These are phyloP conservation scores for Tuber aestivum DNA, from an alignment of 495 filamentous ascomycete genomes.

Conservation along the genomic window DNA sequence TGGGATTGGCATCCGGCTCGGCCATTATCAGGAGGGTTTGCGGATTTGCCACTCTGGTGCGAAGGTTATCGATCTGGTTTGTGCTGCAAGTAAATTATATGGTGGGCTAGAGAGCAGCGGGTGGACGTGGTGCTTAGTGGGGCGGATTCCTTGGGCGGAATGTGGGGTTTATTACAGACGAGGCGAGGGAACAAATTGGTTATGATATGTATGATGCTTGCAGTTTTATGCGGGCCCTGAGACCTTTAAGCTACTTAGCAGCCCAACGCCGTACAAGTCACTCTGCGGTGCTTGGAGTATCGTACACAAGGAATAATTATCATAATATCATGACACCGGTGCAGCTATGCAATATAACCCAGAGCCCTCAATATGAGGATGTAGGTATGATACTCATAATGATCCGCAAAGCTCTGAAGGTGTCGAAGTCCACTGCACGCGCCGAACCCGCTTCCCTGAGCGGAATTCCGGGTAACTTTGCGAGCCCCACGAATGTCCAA, in stretches of 20 bases:
- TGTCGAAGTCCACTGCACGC: neutral
- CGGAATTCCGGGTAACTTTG: neutral
- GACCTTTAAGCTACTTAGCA: neutral
- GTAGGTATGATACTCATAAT: neutral
- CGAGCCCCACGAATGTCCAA: neutral
- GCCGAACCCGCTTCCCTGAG: neutral
- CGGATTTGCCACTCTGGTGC: slow-evolving; percentile 1
- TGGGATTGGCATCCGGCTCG: slow-evolving; percentile 15
- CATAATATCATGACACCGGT: neutral
- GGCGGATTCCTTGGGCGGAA: neutral
- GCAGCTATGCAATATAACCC: neutral
- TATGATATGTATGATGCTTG: neutral
- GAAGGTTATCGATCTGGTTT: neutral
- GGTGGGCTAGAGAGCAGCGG: neutral
- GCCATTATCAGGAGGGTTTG: slow-evolving; percentile 18
- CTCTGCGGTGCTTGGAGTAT: neutral
- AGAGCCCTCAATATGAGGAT: neutral
- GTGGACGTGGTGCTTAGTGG: neutral
- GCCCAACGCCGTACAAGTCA: neutral
- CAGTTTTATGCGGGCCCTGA: neutral
- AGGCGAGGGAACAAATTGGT: neutral
- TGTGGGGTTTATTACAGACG: neutral
- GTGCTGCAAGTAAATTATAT: neutral
- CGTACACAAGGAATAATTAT: neutral
- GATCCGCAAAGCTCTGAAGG: neutral